Evolutionary conservation across 768 basidiomycete genomes (phyloP).

Genomic region (Kwoniella pini): DNA sequence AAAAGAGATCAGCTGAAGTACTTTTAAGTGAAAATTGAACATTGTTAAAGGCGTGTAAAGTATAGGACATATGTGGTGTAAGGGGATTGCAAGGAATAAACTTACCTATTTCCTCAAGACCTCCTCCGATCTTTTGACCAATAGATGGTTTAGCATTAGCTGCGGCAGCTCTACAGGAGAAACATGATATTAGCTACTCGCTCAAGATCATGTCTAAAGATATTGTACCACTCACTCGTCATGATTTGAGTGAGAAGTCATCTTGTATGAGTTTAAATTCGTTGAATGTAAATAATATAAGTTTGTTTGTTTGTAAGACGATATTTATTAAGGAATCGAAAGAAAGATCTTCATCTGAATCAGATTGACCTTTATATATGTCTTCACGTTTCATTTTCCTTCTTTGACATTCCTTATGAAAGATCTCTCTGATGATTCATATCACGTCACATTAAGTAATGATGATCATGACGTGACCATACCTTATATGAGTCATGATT

Average conservation of each 20-base stretch:
- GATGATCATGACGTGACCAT: conserved; percentile 6
- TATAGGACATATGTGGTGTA: too few species aligned
- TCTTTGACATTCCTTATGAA: neutral
- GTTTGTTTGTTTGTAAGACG: too few species aligned
- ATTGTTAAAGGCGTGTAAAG: too few species aligned
- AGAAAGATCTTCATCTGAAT: too few species aligned
- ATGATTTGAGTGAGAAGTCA: neutral
- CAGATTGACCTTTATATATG: too few species aligned
- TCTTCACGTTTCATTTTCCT: too few species aligned
- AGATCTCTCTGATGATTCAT: conserved; percentile 9
- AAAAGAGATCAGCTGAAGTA: too few species aligned
- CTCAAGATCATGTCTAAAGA: too few species aligned
- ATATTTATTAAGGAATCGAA: too few species aligned
- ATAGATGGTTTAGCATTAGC: conserved; percentile 11
- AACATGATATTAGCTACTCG: too few species aligned
- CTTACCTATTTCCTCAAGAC: conserved; percentile 13
- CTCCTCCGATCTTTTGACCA: conserved; percentile 17
- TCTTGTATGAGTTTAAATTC: neutral
- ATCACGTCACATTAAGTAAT: conserved; percentile 4
- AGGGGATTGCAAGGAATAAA: neutral
- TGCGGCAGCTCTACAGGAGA: neutral
- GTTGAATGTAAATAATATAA: too few species aligned
- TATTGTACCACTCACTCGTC: conserved; percentile 2
- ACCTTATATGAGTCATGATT: neutral
- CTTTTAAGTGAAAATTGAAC: too few species aligned